These are phyloP conservation scores for Oxalis stricta DNA, from an alignment of 441 rosid genomes.

Conservation along the genomic window DNA sequence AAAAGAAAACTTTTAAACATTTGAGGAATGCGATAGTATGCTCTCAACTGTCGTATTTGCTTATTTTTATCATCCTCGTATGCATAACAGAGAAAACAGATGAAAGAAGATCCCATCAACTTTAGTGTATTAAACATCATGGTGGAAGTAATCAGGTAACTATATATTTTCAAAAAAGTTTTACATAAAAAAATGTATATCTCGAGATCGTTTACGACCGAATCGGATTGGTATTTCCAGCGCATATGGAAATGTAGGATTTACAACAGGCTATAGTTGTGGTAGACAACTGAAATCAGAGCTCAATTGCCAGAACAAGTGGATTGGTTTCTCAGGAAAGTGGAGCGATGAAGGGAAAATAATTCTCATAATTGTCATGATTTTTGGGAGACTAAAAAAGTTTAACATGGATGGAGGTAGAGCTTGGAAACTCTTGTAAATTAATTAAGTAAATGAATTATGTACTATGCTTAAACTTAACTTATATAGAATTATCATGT, in stretches of 20 bases:
- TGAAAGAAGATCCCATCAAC: slow-evolving; percentile 50
- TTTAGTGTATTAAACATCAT: slow-evolving; percentile 34
- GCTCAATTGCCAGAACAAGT: slow-evolving; percentile 20
- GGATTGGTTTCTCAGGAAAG: slow-evolving; percentile 35
- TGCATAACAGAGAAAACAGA: slow-evolving; percentile 37
- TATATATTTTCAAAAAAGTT: background rate
- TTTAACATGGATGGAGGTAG: slow-evolving; percentile 35
- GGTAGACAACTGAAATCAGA: slow-evolving; percentile 13
- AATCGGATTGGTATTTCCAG: slow-evolving; percentile 10
- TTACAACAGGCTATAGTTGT: slow-evolving; percentile 50
- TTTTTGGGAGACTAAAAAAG: slow-evolving; percentile 46
- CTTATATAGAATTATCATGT: no score
- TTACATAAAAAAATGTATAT: background rate
- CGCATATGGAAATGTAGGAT: slow-evolving; percentile 66
- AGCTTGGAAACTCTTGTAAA: slow-evolving; percentile 33
- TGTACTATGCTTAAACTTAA: no score
- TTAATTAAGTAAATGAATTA: no score
- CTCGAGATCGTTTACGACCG: background rate
- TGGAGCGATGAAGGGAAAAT: slow-evolving; percentile 46
- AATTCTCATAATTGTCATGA: slow-evolving; percentile 39
- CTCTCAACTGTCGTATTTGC: slow-evolving; percentile 32
- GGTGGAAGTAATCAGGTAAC: slow-evolving; percentile 47
- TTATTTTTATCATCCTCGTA: slow-evolving; percentile 27
- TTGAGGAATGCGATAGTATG: slow-evolving; percentile 12
- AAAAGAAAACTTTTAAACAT: background rate